Conservation (phyloP, 176 grass and related monocot genomes). For the Thinopyrum elongatum region DNA sequence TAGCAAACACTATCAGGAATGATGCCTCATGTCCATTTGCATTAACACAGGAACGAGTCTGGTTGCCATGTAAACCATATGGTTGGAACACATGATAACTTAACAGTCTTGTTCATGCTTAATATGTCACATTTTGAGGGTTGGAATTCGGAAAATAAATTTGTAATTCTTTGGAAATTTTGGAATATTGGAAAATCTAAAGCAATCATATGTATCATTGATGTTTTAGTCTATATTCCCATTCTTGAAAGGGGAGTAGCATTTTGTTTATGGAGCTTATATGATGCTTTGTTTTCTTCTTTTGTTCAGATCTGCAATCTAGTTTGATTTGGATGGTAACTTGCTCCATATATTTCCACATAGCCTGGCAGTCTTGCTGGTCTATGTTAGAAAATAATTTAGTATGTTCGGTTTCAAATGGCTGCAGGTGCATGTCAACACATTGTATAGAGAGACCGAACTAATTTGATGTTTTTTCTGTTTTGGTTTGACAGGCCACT, state of each 20-base stretch:
- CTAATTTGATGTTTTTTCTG: constrained; percentile 5
- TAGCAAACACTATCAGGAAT: not conserved
- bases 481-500: constrained; percentile 61
- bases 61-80: not conserved
- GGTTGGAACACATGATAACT: not conserved
- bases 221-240: not conserved
- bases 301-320: not conserved
- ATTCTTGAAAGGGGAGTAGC: not conserved
- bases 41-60: not conserved
- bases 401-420: not conserved
- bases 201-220: not conserved
- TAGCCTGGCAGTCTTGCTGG: not conserved
- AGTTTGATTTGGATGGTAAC: constrained; percentile 10
- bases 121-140: not conserved
- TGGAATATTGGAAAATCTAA: not conserved
- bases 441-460: not conserved
- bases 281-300: not conserved
- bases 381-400: not conserved
- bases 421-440: not conserved
- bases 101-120: not conserved
- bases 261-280: not conserved
- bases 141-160: not conserved
- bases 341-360: not conserved
- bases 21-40: not conserved
- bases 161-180: not conserved